A percentile compares a stretch with the other conserved stretches of the same genome.
Evolutionary conservation across 2,329 filamentous ascomycete species (phyloP).

Genomic region (Zymoseptoria tritici): DNA sequence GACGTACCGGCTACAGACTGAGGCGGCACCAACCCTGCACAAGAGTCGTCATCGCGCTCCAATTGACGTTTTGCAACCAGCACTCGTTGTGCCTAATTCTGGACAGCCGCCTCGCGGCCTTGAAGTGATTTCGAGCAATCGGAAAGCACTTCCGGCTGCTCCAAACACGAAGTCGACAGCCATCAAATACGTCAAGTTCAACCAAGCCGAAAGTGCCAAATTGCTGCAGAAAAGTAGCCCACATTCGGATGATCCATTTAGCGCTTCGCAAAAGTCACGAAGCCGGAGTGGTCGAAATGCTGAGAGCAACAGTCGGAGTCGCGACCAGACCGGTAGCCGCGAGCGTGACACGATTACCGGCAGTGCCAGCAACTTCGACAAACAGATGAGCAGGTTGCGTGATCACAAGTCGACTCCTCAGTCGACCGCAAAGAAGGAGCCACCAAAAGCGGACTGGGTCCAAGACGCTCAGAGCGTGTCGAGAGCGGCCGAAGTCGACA

Average conservation of each 20-base stretch:
- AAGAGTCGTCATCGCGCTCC: not conserved
- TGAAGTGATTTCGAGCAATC: slow-evolving; percentile 33
- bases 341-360: not conserved
- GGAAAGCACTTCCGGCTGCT: slow-evolving; percentile 36
- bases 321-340: not conserved
- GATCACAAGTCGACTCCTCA: not conserved
- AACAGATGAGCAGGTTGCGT: not conserved
- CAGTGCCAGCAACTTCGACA: not conserved
- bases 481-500: not conserved
- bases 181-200: slow-evolving; percentile 24
- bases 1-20: not conserved
- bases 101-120: not conserved
- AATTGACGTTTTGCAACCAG: not conserved
- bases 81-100: not conserved
- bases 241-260: not conserved
- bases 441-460: not conserved
- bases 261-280: not conserved
- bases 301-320: not conserved
- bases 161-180: slow-evolving; percentile 35
- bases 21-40: not conserved
- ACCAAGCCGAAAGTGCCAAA: not conserved
- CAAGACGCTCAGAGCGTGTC: not conserved
- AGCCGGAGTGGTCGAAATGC: not conserved
- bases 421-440: not conserved
- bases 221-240: not conserved